A percentile compares a stretch with the other conserved stretches of the same genome.
These are phyloP conservation scores for Malassezia brasiliensis DNA, from an alignment of 1,284 basidiomycete genomes.

Conservation along the genomic window DNA sequence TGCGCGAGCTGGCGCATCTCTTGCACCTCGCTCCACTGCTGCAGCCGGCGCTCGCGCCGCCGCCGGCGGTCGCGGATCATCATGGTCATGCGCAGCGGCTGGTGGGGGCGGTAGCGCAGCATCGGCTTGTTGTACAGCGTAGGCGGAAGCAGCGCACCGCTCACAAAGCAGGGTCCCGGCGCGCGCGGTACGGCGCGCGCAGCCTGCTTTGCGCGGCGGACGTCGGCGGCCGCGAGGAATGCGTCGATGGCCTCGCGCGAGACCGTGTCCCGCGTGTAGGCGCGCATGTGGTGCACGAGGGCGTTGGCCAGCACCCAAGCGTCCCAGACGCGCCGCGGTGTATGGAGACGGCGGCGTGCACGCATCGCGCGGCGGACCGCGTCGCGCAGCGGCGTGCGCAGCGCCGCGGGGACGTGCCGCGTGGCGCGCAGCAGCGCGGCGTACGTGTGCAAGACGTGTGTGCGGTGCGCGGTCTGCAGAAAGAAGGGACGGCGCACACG, in stretches of 20 bases:
- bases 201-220: too few relatives aligned
- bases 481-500: constrained; percentile 21
- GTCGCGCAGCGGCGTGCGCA: neutral
- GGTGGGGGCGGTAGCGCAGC: constrained; percentile 41
- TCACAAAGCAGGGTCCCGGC: neutral
- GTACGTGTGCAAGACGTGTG: constrained; percentile 23
- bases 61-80: constrained; percentile 36
- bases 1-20: constrained; percentile 14
- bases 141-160: constrained; percentile 36
- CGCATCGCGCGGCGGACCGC: neutral
- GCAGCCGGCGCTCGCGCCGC: constrained; percentile 20
- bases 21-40: constrained; percentile 21
- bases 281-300: neutral
- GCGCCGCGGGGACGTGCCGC: neutral
- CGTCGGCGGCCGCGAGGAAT: neutral
- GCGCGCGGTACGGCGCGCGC: too few relatives aligned
- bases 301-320: neutral
- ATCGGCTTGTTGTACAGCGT: constrained; percentile 35
- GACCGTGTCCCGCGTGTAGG: neutral
- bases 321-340: neutral
- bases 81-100: constrained; percentile 37
- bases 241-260: neutral
- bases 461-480: constrained; percentile 17
- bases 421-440: constrained; percentile 24
- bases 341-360: neutral